Evolutionary conservation across 1,139 yeast genomes (phyloP).

Genomic region (Sugiyamaella paludigena): DNA sequence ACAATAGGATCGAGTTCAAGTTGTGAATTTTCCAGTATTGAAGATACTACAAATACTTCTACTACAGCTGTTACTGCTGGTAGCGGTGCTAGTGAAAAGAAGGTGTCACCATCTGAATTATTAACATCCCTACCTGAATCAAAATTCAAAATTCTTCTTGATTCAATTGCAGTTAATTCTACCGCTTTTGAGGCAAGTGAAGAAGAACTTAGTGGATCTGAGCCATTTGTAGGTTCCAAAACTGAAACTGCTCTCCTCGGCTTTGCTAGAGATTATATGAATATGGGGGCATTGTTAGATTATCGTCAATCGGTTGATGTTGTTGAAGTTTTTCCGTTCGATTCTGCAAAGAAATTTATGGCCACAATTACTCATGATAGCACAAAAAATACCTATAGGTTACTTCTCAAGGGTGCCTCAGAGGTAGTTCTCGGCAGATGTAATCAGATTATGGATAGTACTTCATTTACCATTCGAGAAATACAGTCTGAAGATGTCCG

Average conservation of each 20-base stretch:
- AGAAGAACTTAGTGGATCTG: slow-evolving; percentile 24
- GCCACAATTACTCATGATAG: slow-evolving; percentile 61
- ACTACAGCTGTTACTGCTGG: background rate
- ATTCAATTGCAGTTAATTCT: slow-evolving; percentile 74
- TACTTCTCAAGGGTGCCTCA: slow-evolving; percentile 90
- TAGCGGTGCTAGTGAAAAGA: background rate
- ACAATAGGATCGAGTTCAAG: slow-evolving; percentile 47
- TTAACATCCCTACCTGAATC: slow-evolving; percentile 33
- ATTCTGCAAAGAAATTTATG: slow-evolving; percentile 90
- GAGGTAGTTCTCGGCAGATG: slow-evolving; percentile 75
- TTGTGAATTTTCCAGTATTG: slow-evolving; percentile 40
- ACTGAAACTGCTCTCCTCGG: slow-evolving; percentile 87
- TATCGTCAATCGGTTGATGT: slow-evolving; percentile 45
- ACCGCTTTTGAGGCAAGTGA: slow-evolving; percentile 76
- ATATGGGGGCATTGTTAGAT: slow-evolving; percentile 43
- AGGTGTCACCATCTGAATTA: slow-evolving; percentile 35
- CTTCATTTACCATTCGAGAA: slow-evolving; percentile 35
- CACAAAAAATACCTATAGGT: slow-evolving; percentile 44
- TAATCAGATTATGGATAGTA: slow-evolving; percentile 27
- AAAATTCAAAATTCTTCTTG: slow-evolving; percentile 45
- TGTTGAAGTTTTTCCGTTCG: slow-evolving; percentile 82
- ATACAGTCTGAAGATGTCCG: slow-evolving; percentile 38
- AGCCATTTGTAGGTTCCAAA: slow-evolving; percentile 80
- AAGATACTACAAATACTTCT: slow-evolving; percentile 15
- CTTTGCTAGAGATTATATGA: slow-evolving; percentile 60